Evolutionary conservation across 345 rosid species (phyloP).

Genomic region (Zanthoxylum bungeanum): DNA sequence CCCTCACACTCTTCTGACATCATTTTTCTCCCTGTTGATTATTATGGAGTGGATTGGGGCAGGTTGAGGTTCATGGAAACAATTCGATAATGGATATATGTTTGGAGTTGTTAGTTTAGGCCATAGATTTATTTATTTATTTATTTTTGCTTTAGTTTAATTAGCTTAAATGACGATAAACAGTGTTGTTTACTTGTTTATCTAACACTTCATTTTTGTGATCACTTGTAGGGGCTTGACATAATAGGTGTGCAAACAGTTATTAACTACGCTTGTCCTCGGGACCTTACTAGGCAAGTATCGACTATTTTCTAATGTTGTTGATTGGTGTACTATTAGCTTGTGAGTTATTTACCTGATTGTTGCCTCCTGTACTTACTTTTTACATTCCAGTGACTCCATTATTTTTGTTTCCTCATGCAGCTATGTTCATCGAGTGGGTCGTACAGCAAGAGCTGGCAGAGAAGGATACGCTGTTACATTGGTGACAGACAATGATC

Average conservation of each 20-base stretch:
- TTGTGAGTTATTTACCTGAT: neutral
- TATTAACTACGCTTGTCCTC: constrained; percentile 96
- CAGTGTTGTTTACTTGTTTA: constrained; percentile 4
- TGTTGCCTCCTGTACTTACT: neutral
- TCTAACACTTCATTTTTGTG: constrained; percentile 10
- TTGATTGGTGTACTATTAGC: neutral
- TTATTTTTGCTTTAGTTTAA: neutral
- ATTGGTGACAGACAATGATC: constrained; percentile 85
- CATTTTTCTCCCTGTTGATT: no score
- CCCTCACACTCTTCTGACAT: no score
- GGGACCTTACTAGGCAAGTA: constrained; percentile 82
- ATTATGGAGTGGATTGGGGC: no score
- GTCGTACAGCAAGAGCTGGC: constrained; percentile 99
- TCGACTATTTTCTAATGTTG: neutral
- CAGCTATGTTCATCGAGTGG: constrained; percentile 97
- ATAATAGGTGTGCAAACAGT: constrained; percentile 96
- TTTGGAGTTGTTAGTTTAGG: neutral
- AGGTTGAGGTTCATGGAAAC: no score
- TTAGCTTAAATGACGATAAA: neutral
- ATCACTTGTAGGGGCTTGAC: constrained; percentile 75
- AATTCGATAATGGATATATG: no score
- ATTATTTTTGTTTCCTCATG: constrained; percentile 12
- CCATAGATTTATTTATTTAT: no score
- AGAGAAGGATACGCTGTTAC: constrained; percentile 98
- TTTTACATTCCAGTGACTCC: neutral